These are phyloP conservation scores for Mucor irregularis DNA, from an alignment of 371 early-diverging fungal species.

Conservation along the genomic window DNA sequence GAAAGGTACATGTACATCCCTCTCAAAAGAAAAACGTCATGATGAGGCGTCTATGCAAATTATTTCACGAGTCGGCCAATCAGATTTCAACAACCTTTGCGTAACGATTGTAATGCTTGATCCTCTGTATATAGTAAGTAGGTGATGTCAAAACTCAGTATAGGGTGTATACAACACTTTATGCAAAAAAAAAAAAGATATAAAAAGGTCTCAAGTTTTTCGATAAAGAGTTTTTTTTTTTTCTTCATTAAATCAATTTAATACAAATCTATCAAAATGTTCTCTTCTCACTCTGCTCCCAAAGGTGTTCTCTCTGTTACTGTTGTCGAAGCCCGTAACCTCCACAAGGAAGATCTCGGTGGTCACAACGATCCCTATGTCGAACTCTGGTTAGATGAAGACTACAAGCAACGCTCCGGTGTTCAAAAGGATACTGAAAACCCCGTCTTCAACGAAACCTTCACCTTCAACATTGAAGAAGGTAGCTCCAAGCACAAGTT, in stretches of 20 bases:
- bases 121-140: not conserved
- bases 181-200: not conserved
- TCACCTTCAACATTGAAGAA: conserved; percentile 36
- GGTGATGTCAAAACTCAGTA: not conserved
- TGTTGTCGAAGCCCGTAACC: conserved; percentile 37
- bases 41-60: too few relatives aligned
- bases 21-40: not conserved
- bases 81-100: not conserved
- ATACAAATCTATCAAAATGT: conserved; percentile 6
- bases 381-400: conserved; percentile 42
- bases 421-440: conserved; percentile 28
- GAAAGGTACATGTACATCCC: not conserved
- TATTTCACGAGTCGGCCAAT: too few relatives aligned
- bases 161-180: too few relatives aligned
- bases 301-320: conserved; percentile 37
- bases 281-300: conserved; percentile 27
- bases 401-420: conserved; percentile 42
- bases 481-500: conserved; percentile 35
- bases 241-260: not conserved
- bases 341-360: conserved; percentile 33
- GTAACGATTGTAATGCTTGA: not conserved
- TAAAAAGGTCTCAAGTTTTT: conserved; percentile 2
- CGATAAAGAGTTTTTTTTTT: not conserved
- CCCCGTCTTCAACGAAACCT: conserved; percentile 47
- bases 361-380: conserved; percentile 41